A percentile compares a stretch with the other conserved stretches of the same genome.
These are phyloP conservation scores for Cinchona pubescens DNA, from an alignment of 257 asterid species.

Conservation along the genomic window DNA sequence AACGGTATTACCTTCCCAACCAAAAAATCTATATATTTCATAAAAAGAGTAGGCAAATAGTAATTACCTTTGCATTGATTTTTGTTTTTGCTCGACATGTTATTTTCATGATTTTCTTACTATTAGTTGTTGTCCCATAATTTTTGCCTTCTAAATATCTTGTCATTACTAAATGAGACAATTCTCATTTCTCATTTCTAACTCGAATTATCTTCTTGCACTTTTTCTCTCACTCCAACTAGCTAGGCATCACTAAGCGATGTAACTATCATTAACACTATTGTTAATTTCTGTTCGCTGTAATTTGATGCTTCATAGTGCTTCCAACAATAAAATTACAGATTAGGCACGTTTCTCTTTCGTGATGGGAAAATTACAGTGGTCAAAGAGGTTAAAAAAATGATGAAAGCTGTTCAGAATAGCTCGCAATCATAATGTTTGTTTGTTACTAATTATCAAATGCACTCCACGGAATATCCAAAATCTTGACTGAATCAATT, in stretches of 20 bases:
- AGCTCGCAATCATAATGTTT: conserved; percentile 15
- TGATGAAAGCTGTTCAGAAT: conserved; percentile 11
- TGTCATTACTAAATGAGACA: not conserved
- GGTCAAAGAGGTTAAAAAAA: conserved; percentile 15
- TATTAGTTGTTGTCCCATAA: no score
- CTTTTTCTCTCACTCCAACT: conserved; percentile 10
- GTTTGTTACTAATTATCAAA: conserved; percentile 7
- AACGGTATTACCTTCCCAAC: no score
- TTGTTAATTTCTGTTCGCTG: conserved; percentile 5
- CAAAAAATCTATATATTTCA: no score
- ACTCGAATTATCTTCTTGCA: not conserved
- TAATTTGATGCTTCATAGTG: conserved; percentile 14
- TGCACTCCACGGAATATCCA: conserved; percentile 2
- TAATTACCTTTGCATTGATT: no score
- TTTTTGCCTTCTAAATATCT: no score
- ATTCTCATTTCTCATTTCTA: not conserved
- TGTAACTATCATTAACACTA: not conserved
- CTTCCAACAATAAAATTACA: not conserved
- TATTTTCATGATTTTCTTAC: no score
- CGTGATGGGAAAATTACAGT: conserved; percentile 2
- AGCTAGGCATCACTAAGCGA: not conserved
- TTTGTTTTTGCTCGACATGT: no score
- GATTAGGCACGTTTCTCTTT: conserved; percentile 1
- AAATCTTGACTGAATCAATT: conserved; percentile 18
- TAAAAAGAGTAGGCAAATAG: no score